phyloP scores from a whole-genome alignment of 108 stramenopile species.

The Seminavis robusta region DNA sequence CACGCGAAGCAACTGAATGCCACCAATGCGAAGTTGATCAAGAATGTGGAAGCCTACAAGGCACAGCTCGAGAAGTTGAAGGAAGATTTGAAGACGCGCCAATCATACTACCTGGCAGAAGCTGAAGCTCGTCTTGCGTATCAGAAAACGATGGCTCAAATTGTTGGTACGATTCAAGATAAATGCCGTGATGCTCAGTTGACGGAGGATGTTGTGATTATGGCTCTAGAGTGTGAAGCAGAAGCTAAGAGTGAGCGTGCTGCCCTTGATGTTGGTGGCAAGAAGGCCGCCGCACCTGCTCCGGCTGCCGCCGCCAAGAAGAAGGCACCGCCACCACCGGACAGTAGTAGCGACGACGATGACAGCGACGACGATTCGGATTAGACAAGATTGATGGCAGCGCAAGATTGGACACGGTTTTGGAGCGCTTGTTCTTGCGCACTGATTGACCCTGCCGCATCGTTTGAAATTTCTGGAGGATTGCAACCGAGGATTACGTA shows the following conservation, averaged over 20 bases:
- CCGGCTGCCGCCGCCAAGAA: no score
- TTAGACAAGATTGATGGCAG: no score
- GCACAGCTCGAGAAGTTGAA: slow-evolving; percentile 42
- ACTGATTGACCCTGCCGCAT: no score
- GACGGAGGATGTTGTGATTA: slow-evolving; percentile 46
- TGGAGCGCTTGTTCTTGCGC: no score
- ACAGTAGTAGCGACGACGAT: no score
- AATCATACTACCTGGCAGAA: slow-evolving; percentile 62
- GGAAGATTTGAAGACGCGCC: slow-evolving; percentile 68
- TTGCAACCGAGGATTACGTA: no score
- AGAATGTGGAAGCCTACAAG: slow-evolving; percentile 41
- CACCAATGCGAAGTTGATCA: slow-evolving; percentile 39
- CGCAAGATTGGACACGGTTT: no score
- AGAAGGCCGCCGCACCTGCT: no score
- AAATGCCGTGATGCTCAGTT: slow-evolving; percentile 48
- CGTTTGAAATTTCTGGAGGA: no score
- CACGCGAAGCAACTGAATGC: slow-evolving; percentile 61
- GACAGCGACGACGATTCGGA: no score
- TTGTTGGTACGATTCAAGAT: slow-evolving; percentile 55
- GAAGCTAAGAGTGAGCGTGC: slow-evolving; percentile 24
- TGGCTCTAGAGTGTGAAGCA: slow-evolving; percentile 54
- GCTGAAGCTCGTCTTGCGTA: slow-evolving; percentile 57
- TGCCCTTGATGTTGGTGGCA: no score
- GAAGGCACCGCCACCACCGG: no score
- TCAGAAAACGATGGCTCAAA: slow-evolving; percentile 47